phyloP scores from a whole-genome alignment of 305 asterid species.

The Rubia peregrina region DNA sequence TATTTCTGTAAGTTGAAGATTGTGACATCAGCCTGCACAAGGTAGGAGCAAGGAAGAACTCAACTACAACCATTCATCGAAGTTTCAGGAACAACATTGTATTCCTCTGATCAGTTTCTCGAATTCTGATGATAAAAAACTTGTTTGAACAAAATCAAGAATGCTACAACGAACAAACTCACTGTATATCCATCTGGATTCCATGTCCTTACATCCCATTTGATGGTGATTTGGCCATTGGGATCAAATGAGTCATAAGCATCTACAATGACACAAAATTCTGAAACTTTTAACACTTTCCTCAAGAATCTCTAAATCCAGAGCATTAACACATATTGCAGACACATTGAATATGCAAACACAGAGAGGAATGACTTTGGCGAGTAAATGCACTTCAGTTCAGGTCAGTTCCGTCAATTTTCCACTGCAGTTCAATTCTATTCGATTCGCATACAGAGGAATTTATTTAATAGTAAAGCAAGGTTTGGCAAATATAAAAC shows the following conservation, averaged over 20 bases:
- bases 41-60: neutral
- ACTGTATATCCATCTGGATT: conserved; percentile 51
- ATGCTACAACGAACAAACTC: conserved; percentile 18
- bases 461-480: neutral
- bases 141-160: neutral
- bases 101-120: neutral
- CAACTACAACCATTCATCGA: too few species aligned
- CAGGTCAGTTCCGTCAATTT: too few species aligned
- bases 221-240: conserved; percentile 44
- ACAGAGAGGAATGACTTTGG: too few species aligned
- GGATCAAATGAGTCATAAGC: conserved; percentile 59
- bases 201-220: conserved; percentile 53
- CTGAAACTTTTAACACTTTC: neutral
- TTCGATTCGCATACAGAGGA: neutral
- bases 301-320: neutral
- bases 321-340: neutral
- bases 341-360: too few species aligned
- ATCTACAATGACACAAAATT: conserved; percentile 28
- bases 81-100: neutral
- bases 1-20: conserved; percentile 49
- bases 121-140: neutral
- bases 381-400: too few species aligned
- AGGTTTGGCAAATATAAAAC: neutral
- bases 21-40: conserved; percentile 41
- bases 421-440: too few species aligned